Evolutionary conservation across 2,329 filamentous ascomycete species (phyloP).

Genomic region (Nigrograna mackinnonii): DNA sequence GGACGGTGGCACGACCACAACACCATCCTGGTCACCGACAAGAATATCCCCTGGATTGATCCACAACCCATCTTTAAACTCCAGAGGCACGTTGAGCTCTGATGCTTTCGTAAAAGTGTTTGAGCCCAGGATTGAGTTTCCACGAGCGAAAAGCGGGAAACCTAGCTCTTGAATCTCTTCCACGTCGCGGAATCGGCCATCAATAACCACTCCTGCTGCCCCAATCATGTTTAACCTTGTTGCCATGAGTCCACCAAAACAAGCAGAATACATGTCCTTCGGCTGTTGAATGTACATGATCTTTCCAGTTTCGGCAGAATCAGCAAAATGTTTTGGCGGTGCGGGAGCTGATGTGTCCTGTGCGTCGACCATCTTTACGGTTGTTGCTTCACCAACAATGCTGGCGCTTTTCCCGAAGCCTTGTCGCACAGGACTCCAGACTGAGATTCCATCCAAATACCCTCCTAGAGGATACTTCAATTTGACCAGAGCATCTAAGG

Average conservation of each 20-base stretch:
- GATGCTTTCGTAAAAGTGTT: conserved; percentile 39
- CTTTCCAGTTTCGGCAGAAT: conserved; percentile 34
- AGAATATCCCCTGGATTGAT: conserved; percentile 41
- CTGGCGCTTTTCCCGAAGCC: conserved; percentile 3
- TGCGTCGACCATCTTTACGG: conserved; percentile 33
- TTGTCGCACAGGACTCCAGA: conserved; percentile 20
- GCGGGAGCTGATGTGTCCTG: conserved; percentile 33
- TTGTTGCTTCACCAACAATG: conserved; percentile 11
- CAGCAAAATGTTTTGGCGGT: conserved; percentile 38
- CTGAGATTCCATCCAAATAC: conserved; percentile 36
- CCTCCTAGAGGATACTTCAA: conserved; percentile 36
- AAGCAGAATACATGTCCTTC: conserved; percentile 34
- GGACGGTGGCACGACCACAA: conserved; percentile 21
- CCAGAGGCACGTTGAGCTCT: conserved; percentile 37
- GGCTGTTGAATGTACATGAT: conserved; percentile 45
- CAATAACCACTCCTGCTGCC: conserved; percentile 42
- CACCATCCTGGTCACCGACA: conserved; percentile 38
- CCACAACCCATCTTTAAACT: conserved; percentile 26
- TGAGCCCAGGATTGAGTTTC: conserved; percentile 34
- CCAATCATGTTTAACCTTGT: conserved; percentile 37
- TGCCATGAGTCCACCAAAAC: conserved; percentile 46
- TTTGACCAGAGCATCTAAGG: conserved; percentile 38
- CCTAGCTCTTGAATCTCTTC: conserved; percentile 24
- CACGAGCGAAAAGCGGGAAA: conserved; percentile 36
- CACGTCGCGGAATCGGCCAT: conserved; percentile 43